Percentiles rank a stretch among this genome's conserved stretches.
These are phyloP conservation scores for Orbilia javanica DNA, from an alignment of 2,329 filamentous ascomycete genomes.

Conservation along the genomic window DNA sequence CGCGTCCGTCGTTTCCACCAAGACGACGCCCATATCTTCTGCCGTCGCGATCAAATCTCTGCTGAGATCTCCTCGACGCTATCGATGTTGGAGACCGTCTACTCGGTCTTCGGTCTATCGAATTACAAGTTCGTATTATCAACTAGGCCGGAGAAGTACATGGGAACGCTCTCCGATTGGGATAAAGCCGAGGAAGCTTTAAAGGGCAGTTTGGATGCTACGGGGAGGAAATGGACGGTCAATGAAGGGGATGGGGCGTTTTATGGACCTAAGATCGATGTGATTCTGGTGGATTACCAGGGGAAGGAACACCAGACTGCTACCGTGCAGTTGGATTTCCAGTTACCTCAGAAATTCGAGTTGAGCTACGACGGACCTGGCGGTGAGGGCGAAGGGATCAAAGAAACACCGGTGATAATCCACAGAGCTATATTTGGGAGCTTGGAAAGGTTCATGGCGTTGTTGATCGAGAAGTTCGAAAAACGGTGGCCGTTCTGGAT, in stretches of 20 bases:
- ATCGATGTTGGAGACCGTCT: conserved; percentile 79
- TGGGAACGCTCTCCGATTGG: conserved; percentile 78
- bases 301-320: conserved; percentile 91
- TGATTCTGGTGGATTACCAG: conserved; percentile 81
- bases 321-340: conserved; percentile 90
- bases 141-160: conserved; percentile 80
- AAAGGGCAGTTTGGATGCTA: conserved; percentile 73
- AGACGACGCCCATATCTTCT: conserved; percentile 92
- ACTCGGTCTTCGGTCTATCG: conserved; percentile 77
- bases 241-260: conserved; percentile 89
- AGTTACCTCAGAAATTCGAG: conserved; percentile 84
- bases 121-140: conserved; percentile 82
- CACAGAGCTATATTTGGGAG: conserved; percentile 88
- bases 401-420: conserved; percentile 76
- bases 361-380: conserved; percentile 74
- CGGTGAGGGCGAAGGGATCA: not conserved
- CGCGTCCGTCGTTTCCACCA: conserved; percentile 89
- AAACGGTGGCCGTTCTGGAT: conserved; percentile 90
- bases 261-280: conserved; percentile 92
- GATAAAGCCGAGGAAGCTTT: conserved; percentile 76
- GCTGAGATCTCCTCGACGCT: conserved; percentile 80
- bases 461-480: conserved; percentile 85
- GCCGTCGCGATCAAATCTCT: conserved; percentile 79
- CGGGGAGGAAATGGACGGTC: conserved; percentile 77
- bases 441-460: conserved; percentile 84